These are phyloP conservation scores for Volvox carteri DNA, from an alignment of 163 green algal species.

Conservation along the genomic window DNA sequence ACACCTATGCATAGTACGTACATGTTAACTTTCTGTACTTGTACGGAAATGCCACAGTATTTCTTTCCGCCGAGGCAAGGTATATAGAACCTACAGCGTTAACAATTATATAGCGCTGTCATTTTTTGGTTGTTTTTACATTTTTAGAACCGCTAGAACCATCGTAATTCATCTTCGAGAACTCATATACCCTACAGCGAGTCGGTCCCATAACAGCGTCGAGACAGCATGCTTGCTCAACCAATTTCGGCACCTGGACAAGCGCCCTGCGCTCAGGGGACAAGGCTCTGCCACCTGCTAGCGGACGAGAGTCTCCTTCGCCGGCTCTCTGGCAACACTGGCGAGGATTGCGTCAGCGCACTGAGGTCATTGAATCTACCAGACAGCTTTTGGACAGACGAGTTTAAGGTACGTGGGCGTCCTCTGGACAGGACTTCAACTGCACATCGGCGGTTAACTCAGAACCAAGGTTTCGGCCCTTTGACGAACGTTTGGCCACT, in stretches of 20 bases:
- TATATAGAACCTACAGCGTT: too few relatives aligned
- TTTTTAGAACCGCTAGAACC: background rate
- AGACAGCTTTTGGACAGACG: slow-evolving; percentile 41
- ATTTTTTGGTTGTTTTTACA: too few relatives aligned
- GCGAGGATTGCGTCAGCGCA: slow-evolving; percentile 44
- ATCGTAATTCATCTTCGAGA: slow-evolving; percentile 8
- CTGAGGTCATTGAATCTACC: slow-evolving; percentile 36
- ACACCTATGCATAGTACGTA: background rate
- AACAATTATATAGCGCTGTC: too few relatives aligned
- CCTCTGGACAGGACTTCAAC: slow-evolving; percentile 23
- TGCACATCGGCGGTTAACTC: slow-evolving; percentile 31
- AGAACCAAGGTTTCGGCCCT: background rate
- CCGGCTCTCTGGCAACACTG: background rate
- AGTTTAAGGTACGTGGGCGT: slow-evolving; percentile 44
- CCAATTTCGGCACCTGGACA: slow-evolving; percentile 8
- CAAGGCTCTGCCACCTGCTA: slow-evolving; percentile 49
- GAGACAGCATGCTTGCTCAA: slow-evolving; percentile 7
- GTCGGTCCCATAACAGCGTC: background rate
- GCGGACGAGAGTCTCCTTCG: slow-evolving; percentile 33
- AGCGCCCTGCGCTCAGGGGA: background rate
- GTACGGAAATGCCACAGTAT: too few relatives aligned
- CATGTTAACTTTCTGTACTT: background rate
- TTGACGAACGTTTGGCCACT: background rate
- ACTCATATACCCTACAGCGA: background rate
- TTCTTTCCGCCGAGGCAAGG: too few relatives aligned